A percentile compares a stretch with the other conserved stretches of the same genome.
These are phyloP conservation scores for Apiospora kogelbergensis DNA, from an alignment of 2,329 filamentous ascomycete species.

Conservation along the genomic window DNA sequence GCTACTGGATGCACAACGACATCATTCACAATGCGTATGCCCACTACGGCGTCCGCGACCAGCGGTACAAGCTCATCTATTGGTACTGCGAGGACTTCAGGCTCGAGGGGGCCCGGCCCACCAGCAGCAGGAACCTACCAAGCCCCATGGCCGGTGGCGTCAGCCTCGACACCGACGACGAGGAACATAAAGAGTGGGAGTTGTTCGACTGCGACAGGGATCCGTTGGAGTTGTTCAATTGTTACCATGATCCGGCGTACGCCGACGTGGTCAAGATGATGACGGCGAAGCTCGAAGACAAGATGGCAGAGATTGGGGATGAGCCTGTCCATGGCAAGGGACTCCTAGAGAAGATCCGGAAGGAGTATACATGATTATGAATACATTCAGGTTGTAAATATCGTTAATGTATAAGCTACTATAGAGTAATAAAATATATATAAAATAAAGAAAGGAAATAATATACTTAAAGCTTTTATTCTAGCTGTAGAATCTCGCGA, in stretches of 20 bases:
- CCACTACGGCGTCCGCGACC: conserved; percentile 52
- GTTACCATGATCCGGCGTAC: conserved; percentile 40
- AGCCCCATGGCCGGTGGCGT: conserved; percentile 13
- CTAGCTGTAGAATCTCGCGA: too few relatives aligned
- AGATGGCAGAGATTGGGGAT: conserved; percentile 39
- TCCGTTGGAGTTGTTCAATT: conserved; percentile 49
- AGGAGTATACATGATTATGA: neutral
- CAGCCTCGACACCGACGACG: too few relatives aligned
- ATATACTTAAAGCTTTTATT: too few relatives aligned
- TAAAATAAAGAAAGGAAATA: too few relatives aligned
- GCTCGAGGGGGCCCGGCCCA: conserved; percentile 40
- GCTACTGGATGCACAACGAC: conserved; percentile 58
- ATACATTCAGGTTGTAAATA: neutral
- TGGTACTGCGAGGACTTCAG: conserved; percentile 54
- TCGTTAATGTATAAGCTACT: too few relatives aligned
- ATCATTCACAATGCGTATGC: conserved; percentile 49
- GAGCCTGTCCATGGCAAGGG: neutral
- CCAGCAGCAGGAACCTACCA: conserved; percentile 39
- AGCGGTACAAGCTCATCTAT: conserved; percentile 55
- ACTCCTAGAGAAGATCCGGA: neutral
- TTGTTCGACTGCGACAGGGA: conserved; percentile 52
- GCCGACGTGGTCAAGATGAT: conserved; percentile 37
- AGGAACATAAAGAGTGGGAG: conserved; percentile 44
- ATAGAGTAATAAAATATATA: too few relatives aligned
- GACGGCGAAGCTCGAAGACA: conserved; percentile 42